phyloP scores from a whole-genome alignment of 257 asterid genomes.

The Solanum sparsipilum region DNA sequence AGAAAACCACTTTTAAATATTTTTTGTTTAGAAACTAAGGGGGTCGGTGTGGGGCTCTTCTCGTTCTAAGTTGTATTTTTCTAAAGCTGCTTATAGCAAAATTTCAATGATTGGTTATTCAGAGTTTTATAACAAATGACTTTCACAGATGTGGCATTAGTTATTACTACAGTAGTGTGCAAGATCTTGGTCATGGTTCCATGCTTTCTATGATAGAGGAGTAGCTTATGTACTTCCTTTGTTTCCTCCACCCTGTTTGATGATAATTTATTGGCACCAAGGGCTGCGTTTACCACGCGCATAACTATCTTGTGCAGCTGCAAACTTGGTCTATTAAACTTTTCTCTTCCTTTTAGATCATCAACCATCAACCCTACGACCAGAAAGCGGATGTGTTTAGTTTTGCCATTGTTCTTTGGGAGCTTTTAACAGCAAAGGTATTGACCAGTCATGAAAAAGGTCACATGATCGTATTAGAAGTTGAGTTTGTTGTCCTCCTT shows the following conservation, averaged over 20 bases:
- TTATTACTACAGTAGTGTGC: not conserved
- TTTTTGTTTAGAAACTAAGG: not conserved
- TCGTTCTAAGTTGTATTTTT: not conserved
- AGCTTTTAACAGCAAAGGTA: conserved; percentile 82
- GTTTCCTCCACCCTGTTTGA: not conserved
- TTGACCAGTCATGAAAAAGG: not conserved
- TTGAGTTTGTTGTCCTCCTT: not conserved
- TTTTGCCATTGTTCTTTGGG: conserved; percentile 93
- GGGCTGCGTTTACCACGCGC: not conserved
- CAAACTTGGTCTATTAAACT: not conserved
- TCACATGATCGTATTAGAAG: not conserved
- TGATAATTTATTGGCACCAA: not conserved
- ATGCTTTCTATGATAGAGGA: not conserved
- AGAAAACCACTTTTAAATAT: not conserved
- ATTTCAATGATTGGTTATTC: no score
- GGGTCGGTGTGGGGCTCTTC: not conserved
- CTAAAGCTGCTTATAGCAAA: no score
- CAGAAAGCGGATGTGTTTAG: conserved; percentile 91
- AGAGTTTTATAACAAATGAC: no score
- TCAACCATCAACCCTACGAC: conserved; percentile 85
- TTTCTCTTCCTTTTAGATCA: conserved; percentile 35
- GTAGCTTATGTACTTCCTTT: not conserved
- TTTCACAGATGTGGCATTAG: no score
- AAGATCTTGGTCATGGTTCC: not conserved
- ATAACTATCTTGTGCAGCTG: not conserved